Percentiles rank a stretch among this genome's conserved stretches.
Evolutionary conservation across 1,284 basidiomycete genomes (phyloP).

Genomic region (Moesziomyces antarcticus): DNA sequence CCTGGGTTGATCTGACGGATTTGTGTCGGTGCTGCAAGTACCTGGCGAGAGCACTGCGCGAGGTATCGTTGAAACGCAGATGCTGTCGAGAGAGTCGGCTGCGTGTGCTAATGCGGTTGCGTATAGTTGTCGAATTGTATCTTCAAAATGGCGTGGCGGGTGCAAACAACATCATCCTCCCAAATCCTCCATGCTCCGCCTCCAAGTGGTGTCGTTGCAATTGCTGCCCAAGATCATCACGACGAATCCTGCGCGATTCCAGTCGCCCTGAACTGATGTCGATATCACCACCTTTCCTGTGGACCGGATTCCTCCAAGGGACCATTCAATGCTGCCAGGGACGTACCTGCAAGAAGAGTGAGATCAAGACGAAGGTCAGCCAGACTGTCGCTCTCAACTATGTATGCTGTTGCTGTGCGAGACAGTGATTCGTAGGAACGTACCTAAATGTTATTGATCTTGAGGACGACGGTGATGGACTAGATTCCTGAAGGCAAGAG

Average conservation of each 20-base stretch:
- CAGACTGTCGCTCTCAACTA: not conserved
- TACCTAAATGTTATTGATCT: conserved; percentile 52
- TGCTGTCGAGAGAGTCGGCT: not conserved
- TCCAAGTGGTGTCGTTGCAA: not conserved
- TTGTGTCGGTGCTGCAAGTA: not conserved
- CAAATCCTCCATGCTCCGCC: conserved; percentile 1
- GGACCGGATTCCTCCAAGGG: conserved; percentile 8
- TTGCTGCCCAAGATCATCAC: conserved; percentile 5
- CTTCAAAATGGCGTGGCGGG: conserved; percentile 15
- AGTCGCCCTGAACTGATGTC: conserved; percentile 21
- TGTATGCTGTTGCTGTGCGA: not conserved
- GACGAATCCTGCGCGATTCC: conserved; percentile 24
- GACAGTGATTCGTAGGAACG: not conserved
- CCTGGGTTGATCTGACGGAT: too few species aligned
- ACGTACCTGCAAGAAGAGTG: conserved; percentile 27
- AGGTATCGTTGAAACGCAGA: not conserved
- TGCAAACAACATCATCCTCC: conserved; percentile 36
- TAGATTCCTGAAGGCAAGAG: conserved; percentile 39
- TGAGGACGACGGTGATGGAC: conserved; percentile 42
- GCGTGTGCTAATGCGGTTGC: conserved; percentile 5
- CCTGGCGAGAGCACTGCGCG: not conserved
- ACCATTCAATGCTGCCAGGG: conserved; percentile 14
- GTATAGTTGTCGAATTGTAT: not conserved
- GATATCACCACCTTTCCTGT: conserved; percentile 1
- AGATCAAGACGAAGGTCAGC: conserved; percentile 8